Evolutionary conservation across 2,329 filamentous ascomycete genomes (phyloP), one percentile per base, ranked within the genome.

Genomic region (Penicillium sp.): DNA sequence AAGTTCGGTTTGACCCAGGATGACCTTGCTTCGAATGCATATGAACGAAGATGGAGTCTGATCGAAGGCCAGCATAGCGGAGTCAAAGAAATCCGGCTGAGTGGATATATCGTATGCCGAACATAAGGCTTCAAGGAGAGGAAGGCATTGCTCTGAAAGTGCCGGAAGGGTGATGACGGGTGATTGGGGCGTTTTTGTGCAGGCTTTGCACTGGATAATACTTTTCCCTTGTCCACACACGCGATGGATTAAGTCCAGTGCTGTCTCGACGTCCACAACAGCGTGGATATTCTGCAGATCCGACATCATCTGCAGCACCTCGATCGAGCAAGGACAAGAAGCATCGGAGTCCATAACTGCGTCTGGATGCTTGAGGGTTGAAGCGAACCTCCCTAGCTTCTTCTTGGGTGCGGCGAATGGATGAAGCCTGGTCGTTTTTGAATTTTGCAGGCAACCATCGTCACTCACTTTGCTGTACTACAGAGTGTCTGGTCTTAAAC

Each of bases 121-220:
- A 36, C 65, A 66, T 7, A 61, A 53, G 0, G 62, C 65, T 33
- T 67, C 63, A 31, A 66, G 60, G 4, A 67, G 54, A 2, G 58
- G 56, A 5, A 67, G 55, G 42, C 62, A 67, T 20, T 63, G 59
- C 33, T 78, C 74, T 5, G 64, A 51, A 2, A 77, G 60, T 2
- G 72, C 63, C 2, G 74, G 74, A 20, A 78, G 60, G 2, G 74
- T 75, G 2, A 72, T 69, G 13, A 66, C 51, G 10, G 62, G 56
- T 3, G 61, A 54, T 24, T 61, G 60, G 1, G 57, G 48, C 13
- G 28, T 53, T 16, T 51, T 56, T 18, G 54, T 55, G 46, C 65
- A 67, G 6, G 53, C 47, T 22, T 57, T 53, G 48, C 65, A 67
- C 10, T 56, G 56, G 8, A 66, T 28, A 24, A 66, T 59, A 0